A percentile compares a stretch with the other conserved stretches of the same genome.
Evolutionary conservation across 2,329 filamentous ascomycete species (phyloP).

Genomic region (Penicillium frequentans): DNA sequence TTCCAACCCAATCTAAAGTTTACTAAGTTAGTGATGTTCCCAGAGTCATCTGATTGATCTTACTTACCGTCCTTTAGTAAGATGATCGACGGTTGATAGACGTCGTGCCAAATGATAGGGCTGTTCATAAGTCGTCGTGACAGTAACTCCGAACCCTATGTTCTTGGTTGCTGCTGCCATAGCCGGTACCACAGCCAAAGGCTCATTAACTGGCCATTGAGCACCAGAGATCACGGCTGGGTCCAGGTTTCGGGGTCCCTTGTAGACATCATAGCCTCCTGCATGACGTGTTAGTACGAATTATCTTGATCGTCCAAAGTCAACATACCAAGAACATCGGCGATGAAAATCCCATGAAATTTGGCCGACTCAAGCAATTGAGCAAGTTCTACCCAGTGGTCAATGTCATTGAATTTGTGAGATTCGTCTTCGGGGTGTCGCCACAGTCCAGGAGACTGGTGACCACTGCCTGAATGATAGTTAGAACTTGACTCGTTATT

Average conservation of each 20-base stretch:
- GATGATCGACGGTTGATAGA: slow-evolving; percentile 66
- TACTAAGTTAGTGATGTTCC: neutral
- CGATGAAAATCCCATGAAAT: slow-evolving; percentile 67
- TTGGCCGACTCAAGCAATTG: slow-evolving; percentile 61
- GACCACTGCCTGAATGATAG: slow-evolving; percentile 43
- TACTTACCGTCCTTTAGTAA: slow-evolving; percentile 60
- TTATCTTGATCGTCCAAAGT: neutral
- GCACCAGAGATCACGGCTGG: slow-evolving; percentile 63
- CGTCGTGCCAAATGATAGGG: slow-evolving; percentile 66
- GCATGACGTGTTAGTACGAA: neutral
- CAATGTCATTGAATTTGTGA: slow-evolving; percentile 59
- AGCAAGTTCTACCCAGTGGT: slow-evolving; percentile 63
- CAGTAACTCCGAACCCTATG: slow-evolving; percentile 68
- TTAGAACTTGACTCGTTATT: neutral
- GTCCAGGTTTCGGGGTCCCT: slow-evolving; percentile 59
- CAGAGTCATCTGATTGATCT: too few species aligned
- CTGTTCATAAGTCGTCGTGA: slow-evolving; percentile 68
- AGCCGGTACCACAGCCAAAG: slow-evolving; percentile 61
- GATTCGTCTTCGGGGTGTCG: slow-evolving; percentile 65
- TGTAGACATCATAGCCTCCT: slow-evolving; percentile 70
- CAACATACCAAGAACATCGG: slow-evolving; percentile 58
- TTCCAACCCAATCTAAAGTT: slow-evolving; percentile 55
- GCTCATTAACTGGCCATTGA: slow-evolving; percentile 72
- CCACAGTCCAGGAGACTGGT: slow-evolving; percentile 61
- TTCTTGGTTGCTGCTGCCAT: slow-evolving; percentile 68